Evolutionary conservation across 1,284 basidiomycete species (phyloP), one percentile per base, ranked within the genome.

Genomic region (Boletus smithii): DNA sequence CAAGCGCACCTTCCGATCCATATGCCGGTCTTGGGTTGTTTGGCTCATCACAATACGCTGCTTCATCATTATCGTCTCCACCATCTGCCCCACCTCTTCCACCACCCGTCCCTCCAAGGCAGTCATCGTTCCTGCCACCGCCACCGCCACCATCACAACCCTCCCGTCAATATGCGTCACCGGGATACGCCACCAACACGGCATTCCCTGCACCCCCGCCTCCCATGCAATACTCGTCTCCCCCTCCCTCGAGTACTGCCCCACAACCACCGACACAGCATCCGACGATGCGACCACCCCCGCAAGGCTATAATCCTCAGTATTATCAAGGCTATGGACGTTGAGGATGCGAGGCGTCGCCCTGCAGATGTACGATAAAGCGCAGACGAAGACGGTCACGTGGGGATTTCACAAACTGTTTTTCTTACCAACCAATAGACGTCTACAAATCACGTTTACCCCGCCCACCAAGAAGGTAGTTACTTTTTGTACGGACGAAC

Each of bases 21-120:
- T 84, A 83, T 48, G 77, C 76, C 0, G 70, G 58, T 42, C 66
- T 83, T 1, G 69, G 71, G 4, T 58, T 77, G 54, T 77, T 82
- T 35, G 64, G 64, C 16, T 51, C 55, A n/a, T 47, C 68, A 22
- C 54, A 49, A 3, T 53, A 47, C 8, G 32, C 56, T 14, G 3
- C 46, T 13, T 9, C 60, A 32, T 16, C 46, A 27, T 48, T 18
- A 45, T 55, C 41, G 39, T 48, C 38, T 10, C 56, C 34, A 44
- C 47, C 39, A 38, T 59, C 59, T 8, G 42, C 61, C 7, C 53
- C 63, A 23, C 66, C 63, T 1, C 69, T 64, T 1, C 69, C 65
- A 22, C 64, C 66, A 2, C 66, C 56, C 17, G 37, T 41, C 10
- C 50, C 53, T 10, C 50, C 48, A 36, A 55, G 55, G 38, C 65